phyloP scores from a whole-genome alignment of 495 filamentous ascomycete genomes.

The Lentithecium fluviatile region DNA sequence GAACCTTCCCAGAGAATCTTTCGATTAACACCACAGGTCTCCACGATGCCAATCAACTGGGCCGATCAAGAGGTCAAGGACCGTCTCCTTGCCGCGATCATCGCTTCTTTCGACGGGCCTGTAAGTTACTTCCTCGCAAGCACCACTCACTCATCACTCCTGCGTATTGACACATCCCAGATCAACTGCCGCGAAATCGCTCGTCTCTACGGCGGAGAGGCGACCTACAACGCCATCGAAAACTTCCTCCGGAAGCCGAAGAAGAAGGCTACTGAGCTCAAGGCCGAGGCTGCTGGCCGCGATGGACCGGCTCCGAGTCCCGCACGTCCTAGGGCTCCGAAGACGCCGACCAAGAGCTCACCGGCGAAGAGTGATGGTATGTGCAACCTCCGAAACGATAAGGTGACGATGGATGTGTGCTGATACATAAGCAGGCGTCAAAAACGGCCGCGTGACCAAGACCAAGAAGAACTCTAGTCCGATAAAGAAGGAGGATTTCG shows the following conservation, averaged over 20 bases:
- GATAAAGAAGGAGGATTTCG: constrained; percentile 5
- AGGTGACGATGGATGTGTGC: too few relatives aligned
- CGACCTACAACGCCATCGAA: constrained; percentile 34
- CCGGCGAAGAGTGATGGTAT: background rate
- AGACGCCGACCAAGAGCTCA: background rate
- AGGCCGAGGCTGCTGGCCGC: background rate
- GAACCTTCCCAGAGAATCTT: too few relatives aligned
- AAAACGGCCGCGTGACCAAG: constrained; percentile 25
- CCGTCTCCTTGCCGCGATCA: constrained; percentile 30
- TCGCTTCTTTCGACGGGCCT: constrained; percentile 12
- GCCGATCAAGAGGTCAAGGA: constrained; percentile 12
- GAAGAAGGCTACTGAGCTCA: constrained; percentile 19
- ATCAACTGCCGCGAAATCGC: constrained; percentile 30
- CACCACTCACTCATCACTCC: background rate
- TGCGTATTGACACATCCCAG: background rate
- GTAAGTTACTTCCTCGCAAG: constrained; percentile 13
- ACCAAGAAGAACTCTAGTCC: constrained; percentile 6
- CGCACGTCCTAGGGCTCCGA: background rate
- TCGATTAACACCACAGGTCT: background rate
- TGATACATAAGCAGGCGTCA: constrained; percentile 17
- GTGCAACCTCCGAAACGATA: too few relatives aligned
- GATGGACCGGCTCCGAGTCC: constrained; percentile 3
- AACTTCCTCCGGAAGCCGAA: constrained; percentile 15
- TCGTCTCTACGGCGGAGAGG: constrained; percentile 23
- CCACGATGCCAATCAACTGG: constrained; percentile 30